Base-by-base conservation (phyloP, 2,329 filamentous ascomycete genomes). In the Aureobasidium musti region DNA sequence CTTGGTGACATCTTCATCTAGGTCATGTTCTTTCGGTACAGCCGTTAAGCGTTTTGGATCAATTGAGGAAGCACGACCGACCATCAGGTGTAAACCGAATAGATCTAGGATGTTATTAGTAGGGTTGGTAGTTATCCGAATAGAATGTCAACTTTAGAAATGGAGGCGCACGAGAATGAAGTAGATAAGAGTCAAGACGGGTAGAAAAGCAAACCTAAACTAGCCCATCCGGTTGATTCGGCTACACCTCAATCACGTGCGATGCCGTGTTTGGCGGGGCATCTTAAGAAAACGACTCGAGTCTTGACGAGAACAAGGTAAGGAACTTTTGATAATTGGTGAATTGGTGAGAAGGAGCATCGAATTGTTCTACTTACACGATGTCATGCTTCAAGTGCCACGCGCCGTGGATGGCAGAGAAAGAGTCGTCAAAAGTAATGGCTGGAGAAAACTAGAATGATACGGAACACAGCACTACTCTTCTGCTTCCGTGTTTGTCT, bases 161-260 rank as follows among this genome's bases (percentile, higher is more conserved):
- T 26, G 33, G n/a, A 35, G 26, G 26, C 57, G 41, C 19, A 30
- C 17, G 57, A 37, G 17, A 37, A 47, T 11, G 19, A 50, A 61
- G 23, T 8, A 61, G 41, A 47, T 49, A 49, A 47, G 56, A 52
- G 49, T 52, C 26, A 52, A 30, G 26, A 49, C 41, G 57, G 57
- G 28, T 19, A 21, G 43, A 61, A 47, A 50, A 61, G 54, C 39
- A 33, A 59, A 59, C 39, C 54, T 59, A 59, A 30, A 50, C 26
- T 52, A 6, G 49, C 2, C 23, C 23, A 14, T 43, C 28, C 45
- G 53, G 23, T n/a, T 59, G 26, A 19, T 56, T 28, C 53, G 50
- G 53, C n/a, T 59, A 56, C 35, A 33, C 5, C 23, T 59, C 54
- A 59, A 23, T 59, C 54, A 59, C 54, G 54, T 59, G 54, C 30